Base-by-base conservation (phyloP, 1,284 basidiomycete genomes). In the Pyrrhoderma noxium region DNA sequence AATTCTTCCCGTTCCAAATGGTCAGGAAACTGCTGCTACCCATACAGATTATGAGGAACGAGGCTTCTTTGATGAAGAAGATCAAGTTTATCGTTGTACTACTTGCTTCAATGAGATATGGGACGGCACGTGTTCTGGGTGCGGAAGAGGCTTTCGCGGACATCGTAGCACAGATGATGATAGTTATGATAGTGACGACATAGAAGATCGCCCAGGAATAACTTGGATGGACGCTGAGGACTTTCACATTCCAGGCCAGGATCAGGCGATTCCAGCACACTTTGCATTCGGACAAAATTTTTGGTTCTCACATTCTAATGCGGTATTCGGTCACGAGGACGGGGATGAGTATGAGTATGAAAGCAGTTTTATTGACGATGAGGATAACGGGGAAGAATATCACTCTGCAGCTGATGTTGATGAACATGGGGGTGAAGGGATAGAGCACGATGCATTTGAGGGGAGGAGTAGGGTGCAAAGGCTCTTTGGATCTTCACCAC, bases 81-180 rank as follows among this genome's bases (percentile, higher is more conserved):
- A 89, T 55, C 80, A 76, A 7, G 73, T 89, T 5, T 82, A 77
- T 58, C 74, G 86, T n/a, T 89, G 86, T 60, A 60, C 79, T 9
- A 79, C 81, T 38, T 89, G 86, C 59, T 72, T 79, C 70, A 79
- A 89, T 61, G 86, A 89, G 65, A 81, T 89, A 53, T 79, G 73
- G 74, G 75, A 71, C 53, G 82, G 81, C 1, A 60, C 70, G 13
- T 89, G 86, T 61, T 70, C 77, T 2, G 60, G 61, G 13, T 88
- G 86, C 57, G 51, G 52, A 9, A 31, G 27, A 11, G 27, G 5
- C 7, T 31, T 31, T 31, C 27, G 7, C 27, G 27, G 27, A 31
- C 27, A 31, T 31, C 27, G 11, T 31, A 31, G 11, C 27, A 31
- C 7, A 5, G 27, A 31, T 11, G 27, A 31, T 31, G 27, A 31